Evolutionary conservation across 169 alveolate species (phyloP).

Genomic region (Plasmodium gaboni): DNA sequence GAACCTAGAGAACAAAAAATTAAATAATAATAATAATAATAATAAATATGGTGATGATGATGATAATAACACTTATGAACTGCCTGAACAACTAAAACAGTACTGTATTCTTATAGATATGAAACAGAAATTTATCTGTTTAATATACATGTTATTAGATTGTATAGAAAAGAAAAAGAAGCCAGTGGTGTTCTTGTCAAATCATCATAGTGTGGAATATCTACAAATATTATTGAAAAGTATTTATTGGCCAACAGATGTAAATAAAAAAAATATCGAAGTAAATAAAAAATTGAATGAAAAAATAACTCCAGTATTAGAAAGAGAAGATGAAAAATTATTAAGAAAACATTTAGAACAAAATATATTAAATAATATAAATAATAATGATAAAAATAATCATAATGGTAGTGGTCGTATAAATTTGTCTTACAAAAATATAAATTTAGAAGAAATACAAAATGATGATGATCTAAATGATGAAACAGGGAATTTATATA

Average conservation of each 20-base stretch:
- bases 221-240: constrained; percentile 69
- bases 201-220: constrained; percentile 81
- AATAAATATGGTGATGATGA: not conserved
- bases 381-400: constrained; percentile 5
- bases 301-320: constrained; percentile 8
- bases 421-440: constrained; percentile 24
- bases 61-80: constrained; percentile 17
- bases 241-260: constrained; percentile 83
- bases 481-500: not conserved
- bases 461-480: not conserved
- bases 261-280: constrained; percentile 47
- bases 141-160: constrained; percentile 15
- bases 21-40: no score
- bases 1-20: no score
- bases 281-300: constrained; percentile 18
- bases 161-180: constrained; percentile 24
- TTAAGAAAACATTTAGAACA: constrained; percentile 27
- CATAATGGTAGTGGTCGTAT: not conserved
- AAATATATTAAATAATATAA: constrained; percentile 4
- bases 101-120: constrained; percentile 21
- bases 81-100: constrained; percentile 49
- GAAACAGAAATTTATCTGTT: constrained; percentile 24
- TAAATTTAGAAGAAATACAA: constrained; percentile 49
- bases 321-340: constrained; percentile 30
- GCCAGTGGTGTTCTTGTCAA: constrained; percentile 82